Percentiles rank a stretch among this genome's conserved stretches.
phyloP scores from a whole-genome alignment of 164 flowering plant genomes.

The Vitis labrusca region DNA sequence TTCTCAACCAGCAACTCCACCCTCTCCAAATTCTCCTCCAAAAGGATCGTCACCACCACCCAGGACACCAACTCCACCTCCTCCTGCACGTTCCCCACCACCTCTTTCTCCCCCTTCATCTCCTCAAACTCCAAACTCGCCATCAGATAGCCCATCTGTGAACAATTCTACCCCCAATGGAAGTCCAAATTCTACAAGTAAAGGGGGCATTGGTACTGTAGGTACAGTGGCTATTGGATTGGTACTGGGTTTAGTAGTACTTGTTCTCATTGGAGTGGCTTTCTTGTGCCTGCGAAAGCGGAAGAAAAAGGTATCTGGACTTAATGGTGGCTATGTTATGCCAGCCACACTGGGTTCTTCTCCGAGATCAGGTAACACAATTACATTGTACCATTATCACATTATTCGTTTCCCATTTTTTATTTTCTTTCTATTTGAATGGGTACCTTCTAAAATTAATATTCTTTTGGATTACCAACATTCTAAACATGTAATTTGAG shows the following conservation, averaged over 20 bases:
- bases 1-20: constrained; percentile 33
- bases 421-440: too few relatives aligned
- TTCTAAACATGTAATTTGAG: too few relatives aligned
- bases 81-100: constrained; percentile 9
- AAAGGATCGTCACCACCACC: constrained; percentile 34
- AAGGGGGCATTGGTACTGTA: constrained; percentile 30
- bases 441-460: too few relatives aligned
- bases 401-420: background rate
- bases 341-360: constrained; percentile 55
- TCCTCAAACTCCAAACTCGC: constrained; percentile 5
- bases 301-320: constrained; percentile 42
- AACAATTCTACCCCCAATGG: constrained; percentile 13
- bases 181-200: constrained; percentile 20
- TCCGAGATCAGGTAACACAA: constrained; percentile 47
- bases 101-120: constrained; percentile 17
- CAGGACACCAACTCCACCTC: constrained; percentile 20
- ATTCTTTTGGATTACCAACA: too few relatives aligned
- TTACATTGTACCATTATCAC: background rate
- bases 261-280: constrained; percentile 41
- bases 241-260: constrained; percentile 29
- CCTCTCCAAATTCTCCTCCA: constrained; percentile 30
- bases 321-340: constrained; percentile 41
- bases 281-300: constrained; percentile 41
- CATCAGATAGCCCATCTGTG: constrained; percentile 12
- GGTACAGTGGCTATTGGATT: constrained; percentile 36